A percentile compares a stretch with the other conserved stretches of the same genome.
phyloP scores from a whole-genome alignment of 2,329 filamentous ascomycete genomes.

The Coniochaeta prunicola region DNA sequence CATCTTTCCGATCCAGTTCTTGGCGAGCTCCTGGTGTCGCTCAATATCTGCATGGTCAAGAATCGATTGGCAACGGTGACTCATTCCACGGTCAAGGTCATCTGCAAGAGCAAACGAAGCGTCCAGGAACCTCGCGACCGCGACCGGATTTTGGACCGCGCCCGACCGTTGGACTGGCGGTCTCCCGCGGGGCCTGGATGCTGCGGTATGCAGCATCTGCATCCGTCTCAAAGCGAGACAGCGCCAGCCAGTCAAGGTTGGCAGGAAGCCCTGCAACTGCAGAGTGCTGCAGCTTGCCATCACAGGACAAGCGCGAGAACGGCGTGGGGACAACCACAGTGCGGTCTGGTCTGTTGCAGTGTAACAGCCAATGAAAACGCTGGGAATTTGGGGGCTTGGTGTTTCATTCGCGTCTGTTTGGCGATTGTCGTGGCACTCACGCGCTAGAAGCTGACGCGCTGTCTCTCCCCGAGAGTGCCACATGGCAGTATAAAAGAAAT shows the following conservation, averaged over 20 bases:
- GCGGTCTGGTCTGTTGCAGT: slow-evolving; percentile 3
- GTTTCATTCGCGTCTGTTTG: slow-evolving; percentile 4
- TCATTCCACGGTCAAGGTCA: slow-evolving; percentile 15
- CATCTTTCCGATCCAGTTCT: slow-evolving; percentile 11
- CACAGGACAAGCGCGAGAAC: slow-evolving; percentile 17
- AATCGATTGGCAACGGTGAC: slow-evolving; percentile 23
- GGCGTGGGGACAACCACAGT: background rate
- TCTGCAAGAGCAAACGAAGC: slow-evolving; percentile 9
- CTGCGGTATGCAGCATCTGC: slow-evolving; percentile 14
- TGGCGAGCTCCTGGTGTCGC: slow-evolving; percentile 12
- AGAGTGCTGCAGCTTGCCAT: slow-evolving; percentile 9
- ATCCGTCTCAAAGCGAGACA: slow-evolving; percentile 14
- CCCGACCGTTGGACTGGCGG: slow-evolving; percentile 16
- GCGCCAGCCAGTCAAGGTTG: slow-evolving; percentile 12
- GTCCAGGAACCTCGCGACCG: slow-evolving; percentile 9
- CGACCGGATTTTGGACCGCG: slow-evolving; percentile 15
- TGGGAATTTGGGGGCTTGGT: background rate
- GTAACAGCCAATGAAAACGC: background rate
- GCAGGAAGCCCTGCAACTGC: slow-evolving; percentile 8
- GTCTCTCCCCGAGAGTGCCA: background rate
- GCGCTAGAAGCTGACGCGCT: slow-evolving; percentile 2
- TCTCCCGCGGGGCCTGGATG: slow-evolving; percentile 15
- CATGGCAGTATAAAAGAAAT: background rate
- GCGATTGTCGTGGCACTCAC: slow-evolving; percentile 1
- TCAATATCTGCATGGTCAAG: slow-evolving; percentile 9